phyloP scores from a whole-genome alignment of 805 yeast genomes.

The Cyberlindnera petersonii region DNA sequence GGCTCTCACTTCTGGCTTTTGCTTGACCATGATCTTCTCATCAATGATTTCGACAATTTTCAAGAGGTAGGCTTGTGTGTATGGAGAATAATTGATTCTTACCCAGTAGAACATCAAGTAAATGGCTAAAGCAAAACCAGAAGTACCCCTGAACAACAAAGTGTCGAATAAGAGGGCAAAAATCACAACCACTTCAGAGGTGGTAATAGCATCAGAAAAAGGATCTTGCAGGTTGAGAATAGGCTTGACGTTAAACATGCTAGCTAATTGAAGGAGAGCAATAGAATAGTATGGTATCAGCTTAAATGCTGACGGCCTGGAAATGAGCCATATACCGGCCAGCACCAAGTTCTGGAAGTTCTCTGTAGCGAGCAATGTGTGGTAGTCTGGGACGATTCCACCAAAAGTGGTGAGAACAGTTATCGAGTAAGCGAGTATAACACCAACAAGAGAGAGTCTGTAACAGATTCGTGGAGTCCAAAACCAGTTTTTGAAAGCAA shows the following conservation, averaged over 20 bases:
- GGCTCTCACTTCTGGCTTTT: constrained; percentile 24
- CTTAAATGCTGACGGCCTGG: constrained; percentile 63
- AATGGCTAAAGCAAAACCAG: constrained; percentile 63
- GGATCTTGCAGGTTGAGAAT: constrained; percentile 36
- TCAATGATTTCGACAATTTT: constrained; percentile 30
- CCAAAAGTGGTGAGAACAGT: constrained; percentile 59
- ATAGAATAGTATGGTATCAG: constrained; percentile 55
- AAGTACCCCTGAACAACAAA: constrained; percentile 53
- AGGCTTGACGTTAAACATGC: constrained; percentile 36
- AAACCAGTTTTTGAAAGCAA: constrained; percentile 31
- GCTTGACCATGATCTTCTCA: constrained; percentile 32
- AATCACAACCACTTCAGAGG: constrained; percentile 55
- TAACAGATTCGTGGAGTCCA: constrained; percentile 50
- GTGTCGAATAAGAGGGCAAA: constrained; percentile 56
- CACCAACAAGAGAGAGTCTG: constrained; percentile 54
- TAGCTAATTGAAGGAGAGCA: constrained; percentile 53
- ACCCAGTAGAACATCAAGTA: constrained; percentile 66
- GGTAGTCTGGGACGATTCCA: constrained; percentile 55
- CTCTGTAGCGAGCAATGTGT: constrained; percentile 63
- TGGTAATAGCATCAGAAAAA: constrained; percentile 49
- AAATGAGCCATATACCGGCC: constrained; percentile 55
- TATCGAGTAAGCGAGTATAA: constrained; percentile 46
- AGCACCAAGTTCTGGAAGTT: constrained; percentile 67
- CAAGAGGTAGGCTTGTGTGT: constrained; percentile 34
- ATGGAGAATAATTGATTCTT: constrained; percentile 52